Base-by-base conservation (phyloP, 208 protist species). In the Endotrypanum monterogeii region DNA sequence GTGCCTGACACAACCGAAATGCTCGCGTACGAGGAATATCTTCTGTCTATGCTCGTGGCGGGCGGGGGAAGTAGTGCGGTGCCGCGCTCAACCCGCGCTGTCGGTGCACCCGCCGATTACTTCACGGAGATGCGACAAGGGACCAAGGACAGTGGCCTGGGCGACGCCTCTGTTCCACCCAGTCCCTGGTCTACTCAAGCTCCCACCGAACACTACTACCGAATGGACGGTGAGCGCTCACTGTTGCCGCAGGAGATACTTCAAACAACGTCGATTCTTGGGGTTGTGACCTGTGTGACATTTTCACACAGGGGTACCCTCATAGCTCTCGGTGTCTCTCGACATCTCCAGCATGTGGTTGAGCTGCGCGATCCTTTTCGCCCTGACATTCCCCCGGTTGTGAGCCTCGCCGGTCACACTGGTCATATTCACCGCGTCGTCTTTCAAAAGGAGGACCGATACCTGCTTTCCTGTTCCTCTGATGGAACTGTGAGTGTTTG, bases 401-500 rank as follows among this genome's bases (percentile, higher is more conserved):
- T 67, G 48, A 56, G 66, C 11, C 84, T 93, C 30, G 35, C 67
- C 23, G 88, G 87, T 3, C 92, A 94, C 80, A 87, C 79, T 16
- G 88, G 78, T 9, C 86, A 93, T 73, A 87, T 94, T 62, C 84
- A 96, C 78, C 56, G 80, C 62, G 48, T 93, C 25, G 80, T 60
- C 4, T 93, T 93, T 63, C 79, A 82, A 63, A 71, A 74, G 2
- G 82, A 92, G 51, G 83, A 86, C 75, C 51, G 69, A 16, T 75
- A 85, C 39, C 67, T 96, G 71, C 74, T 96, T 0, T 89, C 89
- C 1, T 91, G 88, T 73, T 88, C 88, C 25, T 86, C 92, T 11
- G 92, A 96, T 69, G 84, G 88, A 55, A 94, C 88, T 9, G 89
- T 90, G 51, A 75, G 81, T 16, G 81, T 96, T 9, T 94, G 90